Evolutionary conservation across 306 rosid species (phyloP), one percentile per base, ranked within the genome.

Genomic region (Dryas octopetala): DNA sequence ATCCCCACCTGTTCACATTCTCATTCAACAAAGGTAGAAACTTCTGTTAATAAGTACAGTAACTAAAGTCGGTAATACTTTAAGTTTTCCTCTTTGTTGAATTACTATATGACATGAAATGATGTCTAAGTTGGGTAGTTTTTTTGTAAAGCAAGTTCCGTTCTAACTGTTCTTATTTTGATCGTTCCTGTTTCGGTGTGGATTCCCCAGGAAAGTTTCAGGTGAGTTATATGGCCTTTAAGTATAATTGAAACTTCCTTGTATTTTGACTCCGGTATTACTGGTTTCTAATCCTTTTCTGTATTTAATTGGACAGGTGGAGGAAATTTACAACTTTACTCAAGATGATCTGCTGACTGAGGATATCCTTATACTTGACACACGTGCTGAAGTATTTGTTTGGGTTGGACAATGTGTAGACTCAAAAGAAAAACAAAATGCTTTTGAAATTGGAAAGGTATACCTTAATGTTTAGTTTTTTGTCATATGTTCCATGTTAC

Each of bases 341-440:
- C 99, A 96, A 78, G 99, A 96, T 83, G 99, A 96, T 90, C 83
- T 92, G 80, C 77, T 96, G 82, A 88, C 98, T 3, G 98, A 96
- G 84, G 99, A 96, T 85, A 85, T 90, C 76, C 88, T 96, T 80
- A 84, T 96, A 70, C 98, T 96, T 54, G 97, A 96, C 81, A 92
- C 99, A 0, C 98, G 92, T 75, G 98, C 92, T n/a, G 99, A 96
- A 90, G 96, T 96, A 74, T 89, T 96, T 84, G 83, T 96, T 76
- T 96, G 99, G 99, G 85, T 96, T 81, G 99, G 99, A 61, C 97
- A 92, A 61, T 89, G 79, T 57, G 98, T 90, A 78, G 99, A 92
- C 72, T 66, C 87, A 6, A 96, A 89, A 84, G 99, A 92, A 84
- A 96, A 90, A 80, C 97, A 89, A 85, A 92, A 78, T 83, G 89